Evolutionary conservation across 345 rosid species (phyloP).

Genomic region (Arabidopsis arenosa): DNA sequence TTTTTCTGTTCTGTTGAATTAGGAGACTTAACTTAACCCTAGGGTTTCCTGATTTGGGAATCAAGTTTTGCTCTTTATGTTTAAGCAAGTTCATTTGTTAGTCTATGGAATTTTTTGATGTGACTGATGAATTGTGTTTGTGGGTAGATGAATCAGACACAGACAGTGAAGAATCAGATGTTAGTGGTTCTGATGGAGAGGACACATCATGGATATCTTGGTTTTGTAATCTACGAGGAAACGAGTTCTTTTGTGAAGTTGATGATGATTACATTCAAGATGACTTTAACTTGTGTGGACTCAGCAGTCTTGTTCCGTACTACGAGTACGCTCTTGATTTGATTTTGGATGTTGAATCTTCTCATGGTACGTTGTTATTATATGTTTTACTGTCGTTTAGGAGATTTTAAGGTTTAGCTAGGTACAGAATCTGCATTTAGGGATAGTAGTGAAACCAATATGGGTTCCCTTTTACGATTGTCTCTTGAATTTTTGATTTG

Average conservation of each 20-base stretch:
- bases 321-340: constrained; percentile 96
- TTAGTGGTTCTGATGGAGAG: constrained; percentile 95
- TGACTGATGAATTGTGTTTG: constrained; percentile 20
- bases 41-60: constrained; percentile 21
- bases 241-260: constrained; percentile 97
- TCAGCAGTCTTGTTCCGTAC: constrained; percentile 86
- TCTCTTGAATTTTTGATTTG: constrained; percentile 42
- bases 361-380: constrained; percentile 64
- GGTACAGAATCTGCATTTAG: constrained; percentile 4
- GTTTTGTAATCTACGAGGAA: constrained; percentile 90
- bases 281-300: constrained; percentile 93
- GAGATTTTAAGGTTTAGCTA: constrained; percentile 8
- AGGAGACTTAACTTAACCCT: neutral
- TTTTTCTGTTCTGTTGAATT: neutral
- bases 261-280: constrained; percentile 97
- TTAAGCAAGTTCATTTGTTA: neutral
- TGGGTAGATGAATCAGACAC: constrained; percentile 83
- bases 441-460: neutral
- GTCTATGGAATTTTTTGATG: neutral
- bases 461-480: neutral
- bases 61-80: neutral
- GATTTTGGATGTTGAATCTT: constrained; percentile 93
- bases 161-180: constrained; percentile 90
- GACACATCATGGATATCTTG: constrained; percentile 94
- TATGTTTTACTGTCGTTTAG: neutral